Evolutionary conservation across 2,329 filamentous ascomycete genomes (phyloP), one percentile per base, ranked within the genome.

Genomic region (Apiospora marii): DNA sequence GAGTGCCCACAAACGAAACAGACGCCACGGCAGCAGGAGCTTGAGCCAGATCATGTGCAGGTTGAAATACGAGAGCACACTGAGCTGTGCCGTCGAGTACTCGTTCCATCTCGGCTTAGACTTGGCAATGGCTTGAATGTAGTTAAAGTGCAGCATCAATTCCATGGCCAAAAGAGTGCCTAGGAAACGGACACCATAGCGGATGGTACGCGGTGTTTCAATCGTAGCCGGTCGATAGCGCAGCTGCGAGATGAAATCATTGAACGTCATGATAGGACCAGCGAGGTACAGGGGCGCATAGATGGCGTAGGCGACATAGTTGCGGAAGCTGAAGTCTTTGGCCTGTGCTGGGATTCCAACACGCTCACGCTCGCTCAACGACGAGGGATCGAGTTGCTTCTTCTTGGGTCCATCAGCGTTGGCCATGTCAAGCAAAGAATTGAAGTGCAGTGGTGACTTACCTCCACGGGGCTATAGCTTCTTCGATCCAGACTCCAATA

Each of bases 11-110:
- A 99, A 90, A 5, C 97, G 93, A 89, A 98, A 98, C 82, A 98
- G 92, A n/a, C 96, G 93, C 95, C 96, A 99, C 0, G 96, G 96
- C 10, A 99, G 90, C 5, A 99, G 91, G 1, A 99, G 91, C 82
- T 99, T 99, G 67, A 99, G 88, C 97, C 97, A 99, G 82, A 99
- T 97, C 80, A 98, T 91, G 84, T 98, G 94, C 16, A 99, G 91
- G 83, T 98, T 98, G 87, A 98, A 97, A 85, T 93, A 98, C 49
- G 94, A 96, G 16, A 99, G 89, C 85, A 99, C 91, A 79, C 91
- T 93, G 61, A 99, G 90, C 81, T 99, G 94, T 64, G 93, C 92
- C 0, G 96, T 92, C 0, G 94, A 93, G 84, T 98, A 98, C 34
- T 91, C 85, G 41, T 87, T 86, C 96, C 96, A 99, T 74, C 91